Conservation (phyloP, 1,139 yeast genomes). For the Diutina sp. region DNA sequence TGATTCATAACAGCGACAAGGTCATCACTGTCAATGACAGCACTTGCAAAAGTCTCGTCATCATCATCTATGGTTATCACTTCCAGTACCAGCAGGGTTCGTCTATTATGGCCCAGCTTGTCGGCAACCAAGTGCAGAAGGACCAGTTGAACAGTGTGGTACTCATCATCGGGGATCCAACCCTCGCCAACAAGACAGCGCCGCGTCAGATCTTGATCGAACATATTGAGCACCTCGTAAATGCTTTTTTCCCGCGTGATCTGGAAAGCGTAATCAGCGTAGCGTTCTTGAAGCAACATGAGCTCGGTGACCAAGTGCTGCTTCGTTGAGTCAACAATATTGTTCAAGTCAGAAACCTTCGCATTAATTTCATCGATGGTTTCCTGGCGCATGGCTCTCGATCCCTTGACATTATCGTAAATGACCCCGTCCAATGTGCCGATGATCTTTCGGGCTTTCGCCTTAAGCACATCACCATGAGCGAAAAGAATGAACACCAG, state of each 20-base stretch:
- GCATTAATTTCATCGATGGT: conserved; percentile 51
- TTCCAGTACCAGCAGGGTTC: neutral
- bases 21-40: neutral
- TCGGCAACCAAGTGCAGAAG: neutral
- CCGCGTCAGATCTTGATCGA: conserved; percentile 76
- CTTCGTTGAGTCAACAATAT: conserved; percentile 59
- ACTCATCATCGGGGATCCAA: conserved; percentile 57
- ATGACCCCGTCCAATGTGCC: conserved; percentile 76
- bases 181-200: conserved; percentile 95
- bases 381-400: conserved; percentile 31
- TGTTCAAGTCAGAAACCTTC: conserved; percentile 29
- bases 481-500: conserved; percentile 76
- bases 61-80: neutral
- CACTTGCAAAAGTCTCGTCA: neutral
- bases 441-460: conserved; percentile 61
- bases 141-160: conserved; percentile 3
- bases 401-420: conserved; percentile 52
- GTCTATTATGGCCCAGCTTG: neutral
- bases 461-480: conserved; percentile 66
- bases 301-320: conserved; percentile 65
- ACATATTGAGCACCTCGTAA: conserved; percentile 63
- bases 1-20: conserved; percentile 2
- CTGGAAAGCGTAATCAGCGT: conserved; percentile 23
- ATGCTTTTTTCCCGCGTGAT: conserved; percentile 64
- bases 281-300: conserved; percentile 47